Evolutionary conservation across 2,329 filamentous ascomycete species (phyloP), one percentile per base, ranked within the genome.

Genomic region (Colletotrichum tabaci): DNA sequence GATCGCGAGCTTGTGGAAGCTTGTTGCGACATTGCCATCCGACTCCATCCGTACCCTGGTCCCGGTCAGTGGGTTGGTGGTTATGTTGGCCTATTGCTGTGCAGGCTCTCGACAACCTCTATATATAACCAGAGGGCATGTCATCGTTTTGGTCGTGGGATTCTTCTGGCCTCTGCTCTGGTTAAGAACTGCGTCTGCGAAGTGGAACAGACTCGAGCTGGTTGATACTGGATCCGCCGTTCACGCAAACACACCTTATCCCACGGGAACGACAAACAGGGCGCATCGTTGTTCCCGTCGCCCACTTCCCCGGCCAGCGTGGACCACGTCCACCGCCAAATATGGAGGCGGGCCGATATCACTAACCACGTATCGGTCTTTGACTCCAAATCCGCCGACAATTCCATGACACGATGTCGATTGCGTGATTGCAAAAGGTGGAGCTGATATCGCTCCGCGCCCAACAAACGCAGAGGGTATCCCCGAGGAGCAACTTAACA

Each of bases 1-100:
- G 26, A 71, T 71, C 65, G 68, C 68, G 58, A 71, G 53, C 68
- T 71, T 55, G 30, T 16, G 58, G 57, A 71, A 71, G 68, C 68
- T 71, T 71, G 58, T 71, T 71, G 68, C 68, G 65, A 49, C 46
- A 71, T 64, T 50, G 44, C 35, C 42, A 61, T 67, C 56, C 50
- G 56, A 21, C 61, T 50, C 38, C 61, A 64, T 42, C 30, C 46
- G n/a, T 4, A 35, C 38, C 40, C 61, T 21, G n/a, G 61, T 38
- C 47, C 40, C 18, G 62, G 42, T 23, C 38, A 38, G 44, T 49
- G 42, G 23, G 38, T 52, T n/a, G 58, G 30, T 35, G 30, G 30
- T 15, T 15, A 10, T 21, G 16, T 13, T 52, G 35, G n/a, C 46
- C 30, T 35, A 9, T 35, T 35, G 30, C 30, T 35, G 30, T 21